Conservation (phyloP, 106 monocot genomes). For the Dendrobium huoshanense region DNA sequence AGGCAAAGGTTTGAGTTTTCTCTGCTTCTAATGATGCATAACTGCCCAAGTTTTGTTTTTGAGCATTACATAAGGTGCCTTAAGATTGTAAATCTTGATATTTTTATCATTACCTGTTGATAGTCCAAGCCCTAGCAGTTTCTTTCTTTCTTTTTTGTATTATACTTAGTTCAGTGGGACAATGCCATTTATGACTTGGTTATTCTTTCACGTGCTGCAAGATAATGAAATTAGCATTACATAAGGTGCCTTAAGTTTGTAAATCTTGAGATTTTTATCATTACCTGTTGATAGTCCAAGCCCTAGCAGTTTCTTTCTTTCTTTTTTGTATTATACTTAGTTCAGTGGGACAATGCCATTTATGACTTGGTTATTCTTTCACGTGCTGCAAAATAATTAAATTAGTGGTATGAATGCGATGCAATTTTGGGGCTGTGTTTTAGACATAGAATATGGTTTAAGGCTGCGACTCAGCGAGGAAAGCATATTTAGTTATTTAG, state of each 20-base stretch:
- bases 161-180: not conserved
- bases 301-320: not conserved
- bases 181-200: not conserved
- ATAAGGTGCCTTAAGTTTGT: not conserved
- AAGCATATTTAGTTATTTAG: not conserved
- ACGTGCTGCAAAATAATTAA: not conserved
- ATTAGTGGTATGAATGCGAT: not conserved
- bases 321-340: not conserved
- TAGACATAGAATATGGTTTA: not conserved
- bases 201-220: not conserved
- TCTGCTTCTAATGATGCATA: not conserved
- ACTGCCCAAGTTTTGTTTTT: not conserved
- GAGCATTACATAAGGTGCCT: not conserved
- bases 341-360: not conserved
- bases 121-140: not conserved
- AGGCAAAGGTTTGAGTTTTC: conserved; percentile 17
- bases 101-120: not conserved
- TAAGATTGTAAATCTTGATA: not conserved
- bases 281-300: not conserved
- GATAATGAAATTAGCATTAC: not conserved
- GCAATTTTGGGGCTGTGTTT: not conserved
- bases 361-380: not conserved
- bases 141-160: not conserved
- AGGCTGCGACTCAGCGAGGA: too few species aligned
- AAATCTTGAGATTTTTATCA: not conserved